Conservation (phyloP, 2,329 filamentous ascomycete genomes). For the Sarocladiaceae sp. region DNA sequence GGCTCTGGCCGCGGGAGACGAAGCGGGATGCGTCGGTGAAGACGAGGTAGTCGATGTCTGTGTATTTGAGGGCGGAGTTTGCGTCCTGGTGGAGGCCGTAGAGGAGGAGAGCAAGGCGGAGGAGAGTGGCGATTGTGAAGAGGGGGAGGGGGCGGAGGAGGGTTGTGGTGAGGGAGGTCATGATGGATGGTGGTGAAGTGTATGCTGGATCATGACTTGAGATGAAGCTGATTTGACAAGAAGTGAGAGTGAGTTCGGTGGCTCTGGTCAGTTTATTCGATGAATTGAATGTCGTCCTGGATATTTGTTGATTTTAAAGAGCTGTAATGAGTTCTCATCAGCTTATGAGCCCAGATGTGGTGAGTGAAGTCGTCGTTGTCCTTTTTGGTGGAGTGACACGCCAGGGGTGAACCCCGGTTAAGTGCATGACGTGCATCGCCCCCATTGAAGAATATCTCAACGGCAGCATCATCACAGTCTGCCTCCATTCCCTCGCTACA, state of each 20-base stretch:
- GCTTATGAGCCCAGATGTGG: neutral
- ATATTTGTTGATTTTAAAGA: neutral
- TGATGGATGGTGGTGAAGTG: neutral
- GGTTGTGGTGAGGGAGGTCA: slow-evolving; percentile 11
- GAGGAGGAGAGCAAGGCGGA: slow-evolving; percentile 69
- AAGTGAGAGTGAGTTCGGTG: too few relatives aligned
- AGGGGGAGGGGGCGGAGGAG: slow-evolving; percentile 37
- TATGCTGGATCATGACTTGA: slow-evolving; percentile 9
- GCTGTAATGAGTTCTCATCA: neutral
- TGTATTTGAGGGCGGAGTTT: slow-evolving; percentile 90
- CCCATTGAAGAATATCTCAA: slow-evolving; percentile 6
- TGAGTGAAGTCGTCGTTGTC: slow-evolving; percentile 7
- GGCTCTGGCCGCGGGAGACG: slow-evolving; percentile 59
- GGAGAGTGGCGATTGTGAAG: slow-evolving; percentile 50
- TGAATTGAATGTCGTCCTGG: too few relatives aligned
- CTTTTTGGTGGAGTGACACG: slow-evolving; percentile 6
- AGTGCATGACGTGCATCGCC: neutral
- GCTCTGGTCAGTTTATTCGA: too few relatives aligned
- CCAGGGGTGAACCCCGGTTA: neutral
- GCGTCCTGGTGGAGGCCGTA: slow-evolving; percentile 94
- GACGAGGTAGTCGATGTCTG: slow-evolving; percentile 97
- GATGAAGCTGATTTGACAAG: too few relatives aligned
- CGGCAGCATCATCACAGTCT: neutral
- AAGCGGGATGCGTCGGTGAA: slow-evolving; percentile 93
- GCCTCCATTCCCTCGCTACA: too few relatives aligned